Base-by-base conservation (phyloP, 148 eudicot genomes). In the Limonium bicolor region DNA sequence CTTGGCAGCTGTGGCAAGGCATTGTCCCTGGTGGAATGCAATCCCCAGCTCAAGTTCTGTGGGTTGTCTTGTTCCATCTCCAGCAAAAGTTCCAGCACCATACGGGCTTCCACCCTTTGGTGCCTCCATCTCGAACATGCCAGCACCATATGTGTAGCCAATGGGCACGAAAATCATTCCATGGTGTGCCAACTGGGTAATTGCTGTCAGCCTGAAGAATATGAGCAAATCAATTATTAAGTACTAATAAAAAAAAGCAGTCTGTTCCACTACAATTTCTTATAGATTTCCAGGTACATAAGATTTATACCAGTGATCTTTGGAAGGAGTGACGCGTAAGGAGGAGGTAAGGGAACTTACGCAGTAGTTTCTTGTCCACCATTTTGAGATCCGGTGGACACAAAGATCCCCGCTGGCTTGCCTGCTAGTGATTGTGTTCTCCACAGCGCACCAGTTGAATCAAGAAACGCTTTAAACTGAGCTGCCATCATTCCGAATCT, bases 321-420 rank as follows among this genome's bases (percentile, higher is more conserved):
- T n/a, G n/a, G n/a, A n/a, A n/a, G n/a, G n/a, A n/a, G n/a, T n/a
- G n/a, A n/a, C n/a, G n/a, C n/a, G n/a, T n/a, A 6, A 37, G 22
- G 17, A 7, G n/a, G 9, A 29, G 13, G 20, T 13, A 17, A 19
- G 36, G n/a, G n/a, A 30, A 46, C 50, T 46, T 46, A 46, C 50
- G 50, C 36, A n/a, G 50, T 46, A 17, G 50, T 46, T 24, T 46
- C 50, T 30, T 46, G 50, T 28, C 50, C 50, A 11, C 50, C 50
- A 29, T 20, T 20, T 29, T 46, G 50, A 17, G 36, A 27, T 3
- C 50, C 50, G 20, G 36, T 28, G 36, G 36, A 14, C 3, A 14
- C 10, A 29, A 46, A 46, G 50, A 46, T 27, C 31, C 50, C 50
- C 7, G 50, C 50, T 12, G 50, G 50, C 36, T 46, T 46, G 35